Percentiles rank a stretch among this genome's conserved stretches.
phyloP scores from a whole-genome alignment of 306 rosid species.

The Carpinus fangiana region DNA sequence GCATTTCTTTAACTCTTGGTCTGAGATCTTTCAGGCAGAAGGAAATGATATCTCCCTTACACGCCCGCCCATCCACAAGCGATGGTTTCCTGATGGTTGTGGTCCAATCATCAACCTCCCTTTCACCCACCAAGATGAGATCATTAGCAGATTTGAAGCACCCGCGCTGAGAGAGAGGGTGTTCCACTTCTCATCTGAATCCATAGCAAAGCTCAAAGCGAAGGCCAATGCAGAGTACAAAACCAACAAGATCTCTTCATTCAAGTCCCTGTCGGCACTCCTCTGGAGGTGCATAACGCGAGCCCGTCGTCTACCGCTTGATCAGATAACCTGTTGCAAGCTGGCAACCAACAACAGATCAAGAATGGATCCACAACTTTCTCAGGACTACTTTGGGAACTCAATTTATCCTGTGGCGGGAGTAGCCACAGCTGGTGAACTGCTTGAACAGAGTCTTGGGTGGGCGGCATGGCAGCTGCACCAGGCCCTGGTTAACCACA shows the following conservation, averaged over 20 bases:
- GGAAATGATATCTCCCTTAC: slow-evolving; percentile 22
- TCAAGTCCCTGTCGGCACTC: slow-evolving; percentile 55
- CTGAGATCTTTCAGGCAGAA: slow-evolving; percentile 52
- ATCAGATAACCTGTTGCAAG: slow-evolving; percentile 35
- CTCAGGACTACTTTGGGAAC: slow-evolving; percentile 58
- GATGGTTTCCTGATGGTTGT: slow-evolving; percentile 55
- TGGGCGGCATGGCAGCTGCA: slow-evolving; percentile 68
- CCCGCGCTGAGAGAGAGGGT: slow-evolving; percentile 50
- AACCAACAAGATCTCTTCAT: slow-evolving; percentile 46
- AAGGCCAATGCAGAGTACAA: slow-evolving; percentile 46
- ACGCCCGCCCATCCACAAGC: slow-evolving; percentile 36
- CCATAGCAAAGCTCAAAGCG: slow-evolving; percentile 54
- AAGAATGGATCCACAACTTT: slow-evolving; percentile 49
- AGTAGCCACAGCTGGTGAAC: slow-evolving; percentile 30
- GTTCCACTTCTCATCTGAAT: slow-evolving; percentile 56
- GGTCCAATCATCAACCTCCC: slow-evolving; percentile 49
- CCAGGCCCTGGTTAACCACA: slow-evolving; percentile 33
- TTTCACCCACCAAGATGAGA: slow-evolving; percentile 43
- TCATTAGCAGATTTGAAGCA: slow-evolving; percentile 39
- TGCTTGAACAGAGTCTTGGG: slow-evolving; percentile 39
- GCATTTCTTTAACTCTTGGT: slow-evolving; percentile 61
- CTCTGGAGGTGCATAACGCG: slow-evolving; percentile 62
- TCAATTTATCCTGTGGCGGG: background rate
- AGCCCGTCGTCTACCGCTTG: slow-evolving; percentile 12
- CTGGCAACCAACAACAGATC: slow-evolving; percentile 40